These are phyloP conservation scores for Metarhizium robertsii DNA, from an alignment of 2,329 filamentous ascomycete genomes.

Conservation along the genomic window DNA sequence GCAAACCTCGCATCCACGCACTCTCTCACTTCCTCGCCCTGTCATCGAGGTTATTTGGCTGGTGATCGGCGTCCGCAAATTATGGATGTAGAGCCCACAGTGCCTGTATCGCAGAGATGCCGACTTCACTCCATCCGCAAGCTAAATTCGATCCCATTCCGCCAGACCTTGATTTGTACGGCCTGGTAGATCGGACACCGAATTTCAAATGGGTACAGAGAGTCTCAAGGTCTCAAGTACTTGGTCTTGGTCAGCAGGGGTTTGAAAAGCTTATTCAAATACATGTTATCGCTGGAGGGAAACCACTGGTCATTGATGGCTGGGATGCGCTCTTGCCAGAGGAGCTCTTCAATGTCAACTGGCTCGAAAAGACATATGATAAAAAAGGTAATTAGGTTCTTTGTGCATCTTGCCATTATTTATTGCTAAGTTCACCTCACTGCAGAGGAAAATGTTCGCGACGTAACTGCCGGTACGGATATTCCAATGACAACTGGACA, in stretches of 20 bases:
- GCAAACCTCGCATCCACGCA: not conserved
- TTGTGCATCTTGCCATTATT: not conserved
- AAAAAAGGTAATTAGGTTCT: conserved; percentile 61
- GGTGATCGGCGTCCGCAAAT: not conserved
- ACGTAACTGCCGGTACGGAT: conserved; percentile 63
- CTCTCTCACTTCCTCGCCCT: not conserved
- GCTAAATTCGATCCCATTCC: conserved; percentile 89
- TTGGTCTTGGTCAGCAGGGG: conserved; percentile 62
- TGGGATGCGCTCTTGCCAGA: conserved; percentile 70
- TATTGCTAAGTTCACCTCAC: conserved; percentile 8
- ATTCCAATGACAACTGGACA: conserved; percentile 82
- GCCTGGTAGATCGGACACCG: conserved; percentile 64
- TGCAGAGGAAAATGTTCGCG: conserved; percentile 73
- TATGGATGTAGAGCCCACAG: not conserved
- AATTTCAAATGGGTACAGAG: conserved; percentile 85
- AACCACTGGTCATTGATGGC: conserved; percentile 83
- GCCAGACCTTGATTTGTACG: conserved; percentile 69
- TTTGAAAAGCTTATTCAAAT: conserved; percentile 80
- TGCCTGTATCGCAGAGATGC: conserved; percentile 47
- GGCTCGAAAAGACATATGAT: conserved; percentile 71
- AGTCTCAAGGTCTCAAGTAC: conserved; percentile 70
- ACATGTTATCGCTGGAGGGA: conserved; percentile 77
- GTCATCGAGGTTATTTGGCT: not conserved
- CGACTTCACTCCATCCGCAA: conserved; percentile 62
- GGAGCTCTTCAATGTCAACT: conserved; percentile 68